These are phyloP conservation scores for Sarocladium strictum DNA, from an alignment of 2,329 filamentous ascomycete genomes.

Conservation along the genomic window DNA sequence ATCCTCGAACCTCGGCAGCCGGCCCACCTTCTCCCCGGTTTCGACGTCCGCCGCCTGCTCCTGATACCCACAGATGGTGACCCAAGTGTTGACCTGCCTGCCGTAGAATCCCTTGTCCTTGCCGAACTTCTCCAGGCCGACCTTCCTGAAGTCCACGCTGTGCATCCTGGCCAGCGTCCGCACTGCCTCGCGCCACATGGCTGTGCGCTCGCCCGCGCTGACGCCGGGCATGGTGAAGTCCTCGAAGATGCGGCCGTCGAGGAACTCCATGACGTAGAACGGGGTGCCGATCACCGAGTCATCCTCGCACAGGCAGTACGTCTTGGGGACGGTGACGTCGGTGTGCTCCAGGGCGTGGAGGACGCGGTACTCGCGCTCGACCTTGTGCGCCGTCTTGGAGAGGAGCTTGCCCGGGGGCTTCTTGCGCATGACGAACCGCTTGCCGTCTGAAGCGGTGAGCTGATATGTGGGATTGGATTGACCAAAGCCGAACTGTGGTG, in stretches of 20 bases:
- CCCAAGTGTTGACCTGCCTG: slow-evolving; percentile 80
- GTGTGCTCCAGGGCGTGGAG: slow-evolving; percentile 75
- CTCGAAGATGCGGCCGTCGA: slow-evolving; percentile 89
- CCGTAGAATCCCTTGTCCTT: slow-evolving; percentile 72
- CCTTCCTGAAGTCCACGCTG: slow-evolving; percentile 57
- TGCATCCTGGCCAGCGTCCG: slow-evolving; percentile 82
- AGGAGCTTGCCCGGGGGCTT: slow-evolving; percentile 94
- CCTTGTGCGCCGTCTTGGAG: slow-evolving; percentile 90
- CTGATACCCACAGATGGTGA: slow-evolving; percentile 71
- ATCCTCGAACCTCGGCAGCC: slow-evolving; percentile 76
- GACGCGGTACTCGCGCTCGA: slow-evolving; percentile 91
- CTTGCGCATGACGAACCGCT: slow-evolving; percentile 86
- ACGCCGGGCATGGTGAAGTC: slow-evolving; percentile 77
- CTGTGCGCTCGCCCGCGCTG: slow-evolving; percentile 59
- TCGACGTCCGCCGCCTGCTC: slow-evolving; percentile 70
- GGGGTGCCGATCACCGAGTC: slow-evolving; percentile 72
- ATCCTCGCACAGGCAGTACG: slow-evolving; percentile 84
- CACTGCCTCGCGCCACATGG: slow-evolving; percentile 83
- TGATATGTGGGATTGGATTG: slow-evolving; percentile 98
- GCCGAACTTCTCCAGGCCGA: slow-evolving; percentile 70
- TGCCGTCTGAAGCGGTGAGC: slow-evolving; percentile 64
- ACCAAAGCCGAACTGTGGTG: slow-evolving; percentile 79
- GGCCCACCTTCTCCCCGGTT: slow-evolving; percentile 68
- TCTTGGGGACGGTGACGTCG: slow-evolving; percentile 78
- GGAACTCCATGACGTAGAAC: slow-evolving; percentile 96